Evolutionary conservation across 2,329 filamentous ascomycete species (phyloP).

Genomic region (Coniochaeta sp.): DNA sequence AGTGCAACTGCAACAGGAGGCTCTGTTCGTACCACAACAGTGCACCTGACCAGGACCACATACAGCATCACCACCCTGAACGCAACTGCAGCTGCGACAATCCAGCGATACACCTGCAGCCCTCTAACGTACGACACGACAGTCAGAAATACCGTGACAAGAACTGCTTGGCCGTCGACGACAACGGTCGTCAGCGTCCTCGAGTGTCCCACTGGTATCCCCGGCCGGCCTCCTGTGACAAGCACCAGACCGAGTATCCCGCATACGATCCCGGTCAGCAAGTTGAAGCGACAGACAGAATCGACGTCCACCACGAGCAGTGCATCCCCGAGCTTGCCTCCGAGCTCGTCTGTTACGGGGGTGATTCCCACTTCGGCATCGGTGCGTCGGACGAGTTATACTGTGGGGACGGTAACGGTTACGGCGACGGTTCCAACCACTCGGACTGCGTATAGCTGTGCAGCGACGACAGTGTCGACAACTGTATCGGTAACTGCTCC

Average conservation of each 20-base stretch:
- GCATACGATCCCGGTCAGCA: background rate
- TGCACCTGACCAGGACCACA: slow-evolving; percentile 8
- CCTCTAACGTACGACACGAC: background rate
- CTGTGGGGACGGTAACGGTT: background rate
- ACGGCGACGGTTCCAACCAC: background rate
- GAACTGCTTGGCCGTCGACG: background rate
- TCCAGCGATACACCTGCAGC: slow-evolving; percentile 6
- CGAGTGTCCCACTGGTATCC: background rate
- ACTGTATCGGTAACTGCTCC: too few species aligned
- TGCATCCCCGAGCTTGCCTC: background rate
- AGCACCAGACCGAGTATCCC: background rate
- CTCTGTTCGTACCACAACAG: slow-evolving; percentile 1
- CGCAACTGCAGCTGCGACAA: background rate
- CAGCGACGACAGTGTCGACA: background rate
- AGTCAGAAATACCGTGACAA: background rate
- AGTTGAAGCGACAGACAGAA: background rate
- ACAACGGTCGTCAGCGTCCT: background rate
- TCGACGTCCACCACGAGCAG: background rate
- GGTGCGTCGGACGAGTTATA: background rate
- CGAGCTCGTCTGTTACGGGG: background rate
- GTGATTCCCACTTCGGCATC: background rate
- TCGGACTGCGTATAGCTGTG: background rate
- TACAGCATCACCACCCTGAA: slow-evolving; percentile 6
- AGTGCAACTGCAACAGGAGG: background rate
- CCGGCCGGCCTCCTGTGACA: background rate